These are phyloP conservation scores for Mercurialis annua DNA, from an alignment of 345 rosid species.

Conservation along the genomic window DNA sequence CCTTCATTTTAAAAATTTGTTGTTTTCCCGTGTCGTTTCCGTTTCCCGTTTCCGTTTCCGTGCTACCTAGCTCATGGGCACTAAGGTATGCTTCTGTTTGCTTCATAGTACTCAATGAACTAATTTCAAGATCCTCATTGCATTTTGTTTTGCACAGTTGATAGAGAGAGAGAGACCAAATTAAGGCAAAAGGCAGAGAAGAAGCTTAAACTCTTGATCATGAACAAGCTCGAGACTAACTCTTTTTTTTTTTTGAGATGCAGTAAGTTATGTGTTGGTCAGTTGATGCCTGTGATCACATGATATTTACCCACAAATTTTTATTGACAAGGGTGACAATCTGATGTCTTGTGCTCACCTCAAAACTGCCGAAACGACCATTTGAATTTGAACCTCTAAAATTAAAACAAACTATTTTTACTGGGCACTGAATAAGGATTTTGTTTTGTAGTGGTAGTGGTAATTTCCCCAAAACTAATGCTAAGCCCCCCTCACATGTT, in stretches of 20 bases:
- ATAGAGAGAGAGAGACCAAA: constrained; percentile 67
- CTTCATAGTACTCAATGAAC: background rate
- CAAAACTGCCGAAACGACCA: background rate
- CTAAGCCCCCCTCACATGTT: too few species aligned
- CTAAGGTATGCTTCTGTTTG: constrained; percentile 41
- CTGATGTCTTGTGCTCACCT: background rate
- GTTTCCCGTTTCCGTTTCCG: too few species aligned
- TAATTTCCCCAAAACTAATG: too few species aligned
- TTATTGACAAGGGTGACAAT: background rate
- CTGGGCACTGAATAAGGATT: background rate
- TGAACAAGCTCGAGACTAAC: constrained; percentile 51
- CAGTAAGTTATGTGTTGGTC: background rate
- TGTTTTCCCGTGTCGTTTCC: too few species aligned
- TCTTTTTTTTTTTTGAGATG: constrained; percentile 24
- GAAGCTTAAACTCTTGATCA: constrained; percentile 51
- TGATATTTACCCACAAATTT: background rate
- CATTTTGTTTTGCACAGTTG: constrained; percentile 37
- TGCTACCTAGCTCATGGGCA: constrained; percentile 52
- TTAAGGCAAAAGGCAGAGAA: constrained; percentile 64
- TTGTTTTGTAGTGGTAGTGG: background rate
- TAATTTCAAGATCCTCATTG: background rate
- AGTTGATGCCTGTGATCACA: constrained; percentile 7
- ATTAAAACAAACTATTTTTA: background rate
- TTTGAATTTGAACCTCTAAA: background rate
- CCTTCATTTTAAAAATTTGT: too few species aligned